phyloP scores from a whole-genome alignment of 2,329 filamentous ascomycete species.

The Fusarium nematophilum region DNA sequence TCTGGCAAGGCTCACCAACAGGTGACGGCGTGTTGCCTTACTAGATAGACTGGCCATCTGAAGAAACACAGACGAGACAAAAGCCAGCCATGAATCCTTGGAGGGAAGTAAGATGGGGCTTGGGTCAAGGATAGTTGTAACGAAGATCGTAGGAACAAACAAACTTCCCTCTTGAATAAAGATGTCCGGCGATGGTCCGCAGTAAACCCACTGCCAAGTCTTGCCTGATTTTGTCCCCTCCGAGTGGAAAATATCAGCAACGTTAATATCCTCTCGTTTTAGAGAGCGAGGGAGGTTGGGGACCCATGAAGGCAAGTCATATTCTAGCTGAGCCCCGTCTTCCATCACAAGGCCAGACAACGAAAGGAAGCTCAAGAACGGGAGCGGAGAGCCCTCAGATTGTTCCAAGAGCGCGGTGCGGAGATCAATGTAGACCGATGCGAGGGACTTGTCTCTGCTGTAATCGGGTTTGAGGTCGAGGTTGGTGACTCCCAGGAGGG shows the following conservation, averaged over 20 bases:
- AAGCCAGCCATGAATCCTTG: background rate
- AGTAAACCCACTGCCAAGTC: background rate
- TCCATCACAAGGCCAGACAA: background rate
- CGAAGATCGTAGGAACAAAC: background rate
- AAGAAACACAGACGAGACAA: background rate
- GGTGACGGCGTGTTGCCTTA: background rate
- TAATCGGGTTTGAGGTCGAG: slow-evolving; percentile 5
- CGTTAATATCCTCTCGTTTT: too few relatives aligned
- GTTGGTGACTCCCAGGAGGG: background rate
- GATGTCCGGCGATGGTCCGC: background rate
- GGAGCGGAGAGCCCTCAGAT: rapidly evolving
- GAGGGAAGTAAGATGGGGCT: background rate
- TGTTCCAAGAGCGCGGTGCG: background rate
- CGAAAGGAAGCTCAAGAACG: background rate
- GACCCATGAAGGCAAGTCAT: slow-evolving; percentile 9
- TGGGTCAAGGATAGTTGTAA: background rate
- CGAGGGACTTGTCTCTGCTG: background rate
- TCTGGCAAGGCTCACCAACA: background rate
- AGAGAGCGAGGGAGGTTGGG: background rate
- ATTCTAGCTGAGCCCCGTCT: background rate
- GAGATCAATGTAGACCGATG: background rate
- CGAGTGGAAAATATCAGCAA: too few relatives aligned
- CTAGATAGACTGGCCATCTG: rapidly evolving
- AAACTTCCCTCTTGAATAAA: background rate
- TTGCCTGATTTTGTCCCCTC: too few relatives aligned